A percentile compares a stretch with the other conserved stretches of the same genome.
Conservation (phyloP, 2,329 filamentous ascomycete genomes). For the Cytospora mali region DNA sequence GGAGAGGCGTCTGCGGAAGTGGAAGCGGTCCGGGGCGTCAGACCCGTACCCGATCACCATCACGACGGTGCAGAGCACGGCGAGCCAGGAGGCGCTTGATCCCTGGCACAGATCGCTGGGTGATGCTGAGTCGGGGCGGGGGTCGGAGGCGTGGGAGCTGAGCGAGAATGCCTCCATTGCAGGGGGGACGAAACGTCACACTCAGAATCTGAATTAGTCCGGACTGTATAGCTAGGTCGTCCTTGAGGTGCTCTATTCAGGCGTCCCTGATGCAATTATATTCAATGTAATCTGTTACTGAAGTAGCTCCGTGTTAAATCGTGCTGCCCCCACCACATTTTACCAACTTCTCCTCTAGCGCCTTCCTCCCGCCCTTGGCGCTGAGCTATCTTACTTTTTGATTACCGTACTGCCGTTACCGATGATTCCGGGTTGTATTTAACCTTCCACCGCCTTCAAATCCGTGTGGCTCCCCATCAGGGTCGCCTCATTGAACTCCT, state of each 20-base stretch:
- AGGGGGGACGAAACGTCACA: not conserved
- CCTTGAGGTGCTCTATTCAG: not conserved
- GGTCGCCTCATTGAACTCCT: constrained; percentile 37
- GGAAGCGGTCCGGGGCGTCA: constrained; percentile 9
- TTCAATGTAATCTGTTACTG: too few species aligned
- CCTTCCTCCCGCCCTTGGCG: too few species aligned
- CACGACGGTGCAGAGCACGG: constrained; percentile 13
- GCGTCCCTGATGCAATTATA: not conserved
- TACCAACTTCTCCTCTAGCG: too few species aligned
- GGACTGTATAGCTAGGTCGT: too few species aligned
- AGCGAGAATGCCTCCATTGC: not conserved
- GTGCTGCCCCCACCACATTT: too few species aligned
- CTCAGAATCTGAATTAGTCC: not conserved
- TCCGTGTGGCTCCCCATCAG: constrained; percentile 35
- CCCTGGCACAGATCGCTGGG: not conserved
- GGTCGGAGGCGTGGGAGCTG: not conserved
- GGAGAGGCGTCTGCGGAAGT: constrained; percentile 9
- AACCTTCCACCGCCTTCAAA: constrained; percentile 38
- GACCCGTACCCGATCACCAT: constrained; percentile 13
- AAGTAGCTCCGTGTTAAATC: too few species aligned
- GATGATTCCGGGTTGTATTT: too few species aligned
- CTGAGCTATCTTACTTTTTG: too few species aligned
- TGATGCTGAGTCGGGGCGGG: not conserved
- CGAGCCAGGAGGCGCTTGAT: constrained; percentile 18
- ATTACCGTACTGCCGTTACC: too few species aligned